These are phyloP conservation scores for Nothophaeocryptopus gaeumannii DNA, from an alignment of 2,329 filamentous ascomycete species.

Conservation along the genomic window DNA sequence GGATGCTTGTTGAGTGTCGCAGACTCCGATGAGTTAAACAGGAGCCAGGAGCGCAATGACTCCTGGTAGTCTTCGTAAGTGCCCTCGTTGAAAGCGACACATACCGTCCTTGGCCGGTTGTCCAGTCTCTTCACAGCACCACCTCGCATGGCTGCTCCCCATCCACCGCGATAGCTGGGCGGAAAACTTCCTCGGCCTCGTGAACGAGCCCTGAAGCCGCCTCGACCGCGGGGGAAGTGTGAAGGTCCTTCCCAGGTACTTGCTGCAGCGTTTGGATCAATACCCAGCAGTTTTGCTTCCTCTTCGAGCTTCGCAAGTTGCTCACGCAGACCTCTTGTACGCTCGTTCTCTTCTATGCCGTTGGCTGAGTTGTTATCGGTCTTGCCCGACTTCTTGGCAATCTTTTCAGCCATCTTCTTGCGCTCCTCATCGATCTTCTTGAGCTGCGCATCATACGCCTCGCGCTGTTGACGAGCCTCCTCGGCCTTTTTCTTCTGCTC, in stretches of 20 bases:
- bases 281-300: slow-evolving; percentile 67
- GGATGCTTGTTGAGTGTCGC: slow-evolving; percentile 40
- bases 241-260: slow-evolving; percentile 19
- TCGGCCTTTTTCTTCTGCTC: slow-evolving; percentile 62
- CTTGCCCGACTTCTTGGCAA: slow-evolving; percentile 54
- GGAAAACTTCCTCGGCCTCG: slow-evolving; percentile 43
- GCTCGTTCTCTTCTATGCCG: slow-evolving; percentile 37
- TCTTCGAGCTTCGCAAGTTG: slow-evolving; percentile 71
- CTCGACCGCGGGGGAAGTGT: slow-evolving; percentile 22
- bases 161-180: slow-evolving; percentile 45
- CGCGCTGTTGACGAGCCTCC: slow-evolving; percentile 60
- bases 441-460: slow-evolving; percentile 64
- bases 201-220: slow-evolving; percentile 29
- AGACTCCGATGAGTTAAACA: slow-evolving; percentile 37
- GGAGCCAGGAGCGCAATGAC: slow-evolving; percentile 65
- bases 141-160: slow-evolving; percentile 42
- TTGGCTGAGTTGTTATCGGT: slow-evolving; percentile 16
- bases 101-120: slow-evolving; percentile 68
- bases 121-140: slow-evolving; percentile 65
- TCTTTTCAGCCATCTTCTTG: slow-evolving; percentile 58
- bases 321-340: slow-evolving; percentile 65
- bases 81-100: slow-evolving; percentile 52
- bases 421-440: slow-evolving; percentile 65
- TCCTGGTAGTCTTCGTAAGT: slow-evolving; percentile 68
- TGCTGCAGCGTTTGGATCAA: slow-evolving; percentile 56